Conservation (phyloP, 352 stramenopile species). For the Phytopythium vexans region DNA sequence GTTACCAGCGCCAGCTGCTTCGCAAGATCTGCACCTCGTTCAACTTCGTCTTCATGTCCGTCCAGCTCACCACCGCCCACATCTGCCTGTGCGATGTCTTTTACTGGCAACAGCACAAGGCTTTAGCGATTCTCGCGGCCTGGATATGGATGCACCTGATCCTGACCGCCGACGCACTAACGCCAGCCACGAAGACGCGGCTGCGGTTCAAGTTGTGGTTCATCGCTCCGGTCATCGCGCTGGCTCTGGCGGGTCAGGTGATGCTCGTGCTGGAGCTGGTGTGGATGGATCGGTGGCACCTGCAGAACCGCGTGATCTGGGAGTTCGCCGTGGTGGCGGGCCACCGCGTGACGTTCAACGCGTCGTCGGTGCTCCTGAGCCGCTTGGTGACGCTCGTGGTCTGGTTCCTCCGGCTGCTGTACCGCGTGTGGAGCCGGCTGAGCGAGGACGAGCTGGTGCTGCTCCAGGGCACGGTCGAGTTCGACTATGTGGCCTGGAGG, state of each 20-base stretch:
- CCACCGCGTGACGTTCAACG: conserved; percentile 1
- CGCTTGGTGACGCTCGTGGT: conserved; percentile 1
- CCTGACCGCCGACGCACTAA: conserved; percentile 11
- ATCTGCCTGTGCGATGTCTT: conserved; percentile 12
- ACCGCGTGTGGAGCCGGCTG: not conserved
- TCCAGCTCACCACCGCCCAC: conserved; percentile 13
- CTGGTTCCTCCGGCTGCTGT: conserved; percentile 1
- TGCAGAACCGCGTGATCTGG: conserved; percentile 5
- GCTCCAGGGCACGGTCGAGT: conserved; percentile 5
- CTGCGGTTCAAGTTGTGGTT: conserved; percentile 6
- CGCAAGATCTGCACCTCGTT: conserved; percentile 5
- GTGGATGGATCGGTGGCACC: not conserved
- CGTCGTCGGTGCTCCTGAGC: not conserved
- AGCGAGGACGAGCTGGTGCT: conserved; percentile 5
- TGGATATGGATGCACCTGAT: conserved; percentile 19
- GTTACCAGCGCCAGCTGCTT: conserved; percentile 10
- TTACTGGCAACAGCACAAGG: conserved; percentile 3
- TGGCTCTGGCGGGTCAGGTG: conserved; percentile 1
- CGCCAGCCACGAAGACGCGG: conserved; percentile 2
- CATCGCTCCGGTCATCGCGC: not conserved
- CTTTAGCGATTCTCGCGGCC: not conserved
- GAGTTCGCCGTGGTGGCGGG: not conserved
- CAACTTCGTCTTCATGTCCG: conserved; percentile 15
- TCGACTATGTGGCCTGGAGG: not conserved
- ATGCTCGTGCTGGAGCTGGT: not conserved